Percentiles rank a stretch among this genome's conserved stretches.
Evolutionary conservation across 2,329 filamentous ascomycete species (phyloP).

Genomic region (Cadophora gregata): DNA sequence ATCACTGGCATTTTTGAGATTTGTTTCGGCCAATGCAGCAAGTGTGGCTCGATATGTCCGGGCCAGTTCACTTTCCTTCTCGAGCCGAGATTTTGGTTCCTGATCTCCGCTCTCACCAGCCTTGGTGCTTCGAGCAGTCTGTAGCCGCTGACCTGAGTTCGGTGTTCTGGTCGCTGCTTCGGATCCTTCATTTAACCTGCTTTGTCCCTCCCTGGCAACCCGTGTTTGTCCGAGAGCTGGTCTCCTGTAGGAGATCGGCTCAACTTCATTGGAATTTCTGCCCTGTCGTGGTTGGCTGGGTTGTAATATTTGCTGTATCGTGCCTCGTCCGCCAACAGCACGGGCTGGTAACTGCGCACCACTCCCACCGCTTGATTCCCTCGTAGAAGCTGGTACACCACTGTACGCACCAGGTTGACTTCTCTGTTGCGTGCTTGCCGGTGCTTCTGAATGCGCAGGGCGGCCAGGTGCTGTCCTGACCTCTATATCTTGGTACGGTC

Average conservation of each 20-base stretch:
- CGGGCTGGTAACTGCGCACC: background rate
- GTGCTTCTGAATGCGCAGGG: background rate
- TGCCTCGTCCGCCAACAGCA: background rate
- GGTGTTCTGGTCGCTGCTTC: background rate
- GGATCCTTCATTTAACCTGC: background rate
- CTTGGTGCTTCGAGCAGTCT: background rate
- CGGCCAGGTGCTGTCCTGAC: background rate
- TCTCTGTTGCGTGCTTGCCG: background rate
- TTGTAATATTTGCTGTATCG: background rate
- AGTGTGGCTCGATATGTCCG: background rate
- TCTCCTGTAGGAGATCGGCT: background rate
- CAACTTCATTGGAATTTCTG: background rate
- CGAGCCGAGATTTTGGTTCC: background rate
- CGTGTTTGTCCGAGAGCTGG: background rate
- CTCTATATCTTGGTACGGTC: background rate
- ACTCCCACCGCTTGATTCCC: background rate
- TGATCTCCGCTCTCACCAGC: background rate
- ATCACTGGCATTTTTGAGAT: background rate
- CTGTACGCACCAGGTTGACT: background rate
- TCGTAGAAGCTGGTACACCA: background rate
- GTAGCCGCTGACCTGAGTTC: background rate
- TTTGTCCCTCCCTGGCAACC: background rate
- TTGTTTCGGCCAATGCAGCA: background rate
- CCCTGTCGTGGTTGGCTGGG: slow-evolving; percentile 1
- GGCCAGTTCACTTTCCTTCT: background rate